These are phyloP conservation scores for Prunus mongolica DNA, from an alignment of 306 rosid genomes.

Conservation along the genomic window DNA sequence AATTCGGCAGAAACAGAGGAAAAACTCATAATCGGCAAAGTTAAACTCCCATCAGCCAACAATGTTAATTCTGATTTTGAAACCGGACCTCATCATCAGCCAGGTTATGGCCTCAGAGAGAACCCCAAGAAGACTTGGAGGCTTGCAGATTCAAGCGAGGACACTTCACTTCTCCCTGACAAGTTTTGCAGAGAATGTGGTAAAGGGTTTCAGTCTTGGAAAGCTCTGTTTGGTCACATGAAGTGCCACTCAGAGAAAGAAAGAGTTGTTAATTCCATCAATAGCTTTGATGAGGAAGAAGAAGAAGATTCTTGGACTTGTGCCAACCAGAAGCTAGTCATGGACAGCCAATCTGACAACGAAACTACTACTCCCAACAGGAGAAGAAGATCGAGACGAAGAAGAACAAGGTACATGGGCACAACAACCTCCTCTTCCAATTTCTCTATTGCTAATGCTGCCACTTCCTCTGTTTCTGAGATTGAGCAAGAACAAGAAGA, in stretches of 20 bases:
- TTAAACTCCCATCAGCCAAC: conserved; percentile 27
- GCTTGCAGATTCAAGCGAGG: conserved; percentile 46
- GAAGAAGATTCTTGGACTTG: conserved; percentile 67
- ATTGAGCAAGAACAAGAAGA: conserved; percentile 84
- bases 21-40: conserved; percentile 19
- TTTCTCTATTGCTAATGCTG: conserved; percentile 28
- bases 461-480: conserved; percentile 61
- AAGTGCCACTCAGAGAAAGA: conserved; percentile 79
- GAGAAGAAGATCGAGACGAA: conserved; percentile 54
- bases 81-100: conserved; percentile 23
- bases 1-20: conserved; percentile 34
- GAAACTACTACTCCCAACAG: conserved; percentile 51
- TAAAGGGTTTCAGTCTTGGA: conserved; percentile 69
- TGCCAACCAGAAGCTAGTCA: conserved; percentile 30
- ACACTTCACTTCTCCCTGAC: conserved; percentile 27
- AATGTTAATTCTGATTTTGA: conserved; percentile 27
- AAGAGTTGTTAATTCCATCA: conserved; percentile 21
- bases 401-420: conserved; percentile 50
- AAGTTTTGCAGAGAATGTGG: conserved; percentile 89
- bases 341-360: conserved; percentile 69
- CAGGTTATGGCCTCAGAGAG: conserved; percentile 68
- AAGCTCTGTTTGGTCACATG: conserved; percentile 89
- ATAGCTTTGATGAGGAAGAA: conserved; percentile 45
- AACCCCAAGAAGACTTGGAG: conserved; percentile 80
- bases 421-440: conserved; percentile 36